phyloP scores from a whole-genome alignment of 192 early-diverging fungal species.

The Lunasporangiospora selenospora region DNA sequence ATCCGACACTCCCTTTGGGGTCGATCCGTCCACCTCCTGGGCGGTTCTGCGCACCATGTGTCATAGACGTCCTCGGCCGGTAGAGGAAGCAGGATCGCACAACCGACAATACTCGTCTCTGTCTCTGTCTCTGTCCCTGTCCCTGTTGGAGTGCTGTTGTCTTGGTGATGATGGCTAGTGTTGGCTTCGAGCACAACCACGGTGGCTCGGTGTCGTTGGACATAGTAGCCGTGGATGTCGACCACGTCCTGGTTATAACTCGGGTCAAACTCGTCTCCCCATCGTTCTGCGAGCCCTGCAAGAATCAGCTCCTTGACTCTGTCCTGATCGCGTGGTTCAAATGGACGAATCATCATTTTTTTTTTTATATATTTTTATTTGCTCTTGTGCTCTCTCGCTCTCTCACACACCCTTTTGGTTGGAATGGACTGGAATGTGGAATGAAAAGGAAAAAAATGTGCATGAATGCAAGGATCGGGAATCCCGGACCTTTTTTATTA shows the following conservation, averaged over 20 bases:
- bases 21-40: too few species aligned
- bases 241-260: constrained; percentile 27
- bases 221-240: constrained; percentile 36
- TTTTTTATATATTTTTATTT: background rate
- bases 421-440: background rate
- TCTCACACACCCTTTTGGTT: too few species aligned
- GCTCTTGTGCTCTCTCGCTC: too few species aligned
- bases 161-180: background rate
- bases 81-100: constrained; percentile 35
- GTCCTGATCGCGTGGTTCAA: constrained; percentile 29
- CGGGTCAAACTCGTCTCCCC: constrained; percentile 27
- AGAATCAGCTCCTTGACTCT: constrained; percentile 17
- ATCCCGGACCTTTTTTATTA: too few species aligned
- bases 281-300: constrained; percentile 28
- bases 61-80: constrained; percentile 33
- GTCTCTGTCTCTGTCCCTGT: background rate
- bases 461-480: constrained; percentile 4
- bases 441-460: background rate
- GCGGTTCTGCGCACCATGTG: constrained; percentile 28
- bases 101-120: constrained; percentile 6
- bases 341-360: constrained; percentile 22
- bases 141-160: too few species aligned
- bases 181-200: constrained; percentile 29
- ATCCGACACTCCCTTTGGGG: constrained; percentile 14
- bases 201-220: constrained; percentile 10